Conservation (phyloP, 1,284 basidiomycete species). For the Neonothopanus nambi region DNA sequence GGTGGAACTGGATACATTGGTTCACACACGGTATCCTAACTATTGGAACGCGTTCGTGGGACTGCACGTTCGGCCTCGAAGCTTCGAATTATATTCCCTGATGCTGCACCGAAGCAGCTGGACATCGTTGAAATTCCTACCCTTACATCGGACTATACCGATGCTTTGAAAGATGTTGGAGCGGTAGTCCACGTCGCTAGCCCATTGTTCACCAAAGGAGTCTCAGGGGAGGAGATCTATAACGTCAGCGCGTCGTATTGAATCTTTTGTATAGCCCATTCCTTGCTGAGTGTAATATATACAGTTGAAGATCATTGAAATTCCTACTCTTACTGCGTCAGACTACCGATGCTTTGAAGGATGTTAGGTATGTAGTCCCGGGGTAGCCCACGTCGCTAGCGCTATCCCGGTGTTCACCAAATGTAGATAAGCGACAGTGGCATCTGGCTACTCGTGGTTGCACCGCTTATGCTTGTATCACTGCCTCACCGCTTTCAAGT, state of each 20-base stretch:
- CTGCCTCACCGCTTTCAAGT: no score
- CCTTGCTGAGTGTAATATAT: neutral
- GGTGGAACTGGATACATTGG: slow-evolving; percentile 13
- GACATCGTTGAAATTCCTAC: slow-evolving; percentile 9
- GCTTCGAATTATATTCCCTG: slow-evolving; percentile 8
- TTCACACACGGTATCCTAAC: slow-evolving; percentile 10
- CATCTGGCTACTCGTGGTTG: no score
- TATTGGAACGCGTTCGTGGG: no score
- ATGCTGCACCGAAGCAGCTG: slow-evolving; percentile 4
- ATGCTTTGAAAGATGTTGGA: slow-evolving; percentile 6
- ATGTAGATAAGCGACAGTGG: no score
- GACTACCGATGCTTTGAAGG: no score
- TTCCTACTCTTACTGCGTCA: no score
- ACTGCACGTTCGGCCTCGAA: slow-evolving; percentile 6
- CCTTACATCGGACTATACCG: no score
- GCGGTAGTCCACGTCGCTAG: slow-evolving; percentile 11
- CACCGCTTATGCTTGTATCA: no score
- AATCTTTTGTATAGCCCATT: neutral
- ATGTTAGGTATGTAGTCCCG: no score
- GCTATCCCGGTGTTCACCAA: slow-evolving; percentile 5
- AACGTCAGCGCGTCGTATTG: neutral
- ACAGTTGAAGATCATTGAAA: slow-evolving; percentile 5
- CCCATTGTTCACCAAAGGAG: slow-evolving; percentile 7
- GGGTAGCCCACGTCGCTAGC: slow-evolving; percentile 8
- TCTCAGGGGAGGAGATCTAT: slow-evolving; percentile 2